Percentiles rank a stretch among this genome's conserved stretches.
These are phyloP conservation scores for Whalleya microplaca DNA, from an alignment of 2,329 filamentous ascomycete species.

Conservation along the genomic window DNA sequence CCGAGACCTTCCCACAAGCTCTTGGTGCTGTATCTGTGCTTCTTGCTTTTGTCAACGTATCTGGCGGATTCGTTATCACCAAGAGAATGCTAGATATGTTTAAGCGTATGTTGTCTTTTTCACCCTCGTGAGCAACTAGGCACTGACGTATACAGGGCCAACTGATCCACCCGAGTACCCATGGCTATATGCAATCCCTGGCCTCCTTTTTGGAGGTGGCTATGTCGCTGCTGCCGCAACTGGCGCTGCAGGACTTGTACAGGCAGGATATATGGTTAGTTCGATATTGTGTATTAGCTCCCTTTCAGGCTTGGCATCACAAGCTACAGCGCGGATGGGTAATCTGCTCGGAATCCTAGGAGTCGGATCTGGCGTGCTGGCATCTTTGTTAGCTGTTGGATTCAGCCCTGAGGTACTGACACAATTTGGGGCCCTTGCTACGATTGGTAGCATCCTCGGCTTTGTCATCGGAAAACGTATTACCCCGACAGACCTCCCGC, in stretches of 20 bases:
- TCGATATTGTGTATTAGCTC: constrained; percentile 85
- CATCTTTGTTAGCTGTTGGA: constrained; percentile 79
- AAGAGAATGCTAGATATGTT: constrained; percentile 96
- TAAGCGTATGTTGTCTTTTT: constrained; percentile 55
- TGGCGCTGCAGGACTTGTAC: constrained; percentile 81
- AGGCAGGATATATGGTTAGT: constrained; percentile 85
- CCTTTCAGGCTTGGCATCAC: constrained; percentile 79
- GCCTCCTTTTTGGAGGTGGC: constrained; percentile 76
- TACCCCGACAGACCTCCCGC: constrained; percentile 84
- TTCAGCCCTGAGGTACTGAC: constrained; percentile 78
- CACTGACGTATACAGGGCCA: constrained; percentile 54
- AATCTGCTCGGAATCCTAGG: constrained; percentile 87
- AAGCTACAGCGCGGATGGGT: constrained; percentile 80
- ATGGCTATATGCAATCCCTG: constrained; percentile 83
- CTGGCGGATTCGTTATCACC: constrained; percentile 87
- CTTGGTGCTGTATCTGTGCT: constrained; percentile 81
- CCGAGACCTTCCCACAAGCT: constrained; percentile 76
- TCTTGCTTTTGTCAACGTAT: constrained; percentile 85
- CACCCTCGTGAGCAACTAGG: constrained; percentile 8
- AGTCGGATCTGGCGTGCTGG: constrained; percentile 80
- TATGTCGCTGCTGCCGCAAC: constrained; percentile 80
- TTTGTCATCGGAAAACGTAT: constrained; percentile 83
- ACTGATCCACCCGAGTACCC: constrained; percentile 88
- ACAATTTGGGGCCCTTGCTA: constrained; percentile 79
- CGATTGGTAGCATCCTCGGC: constrained; percentile 68